phyloP scores from a whole-genome alignment of 148 eudicot species.

The Vaccinium darrowii region DNA sequence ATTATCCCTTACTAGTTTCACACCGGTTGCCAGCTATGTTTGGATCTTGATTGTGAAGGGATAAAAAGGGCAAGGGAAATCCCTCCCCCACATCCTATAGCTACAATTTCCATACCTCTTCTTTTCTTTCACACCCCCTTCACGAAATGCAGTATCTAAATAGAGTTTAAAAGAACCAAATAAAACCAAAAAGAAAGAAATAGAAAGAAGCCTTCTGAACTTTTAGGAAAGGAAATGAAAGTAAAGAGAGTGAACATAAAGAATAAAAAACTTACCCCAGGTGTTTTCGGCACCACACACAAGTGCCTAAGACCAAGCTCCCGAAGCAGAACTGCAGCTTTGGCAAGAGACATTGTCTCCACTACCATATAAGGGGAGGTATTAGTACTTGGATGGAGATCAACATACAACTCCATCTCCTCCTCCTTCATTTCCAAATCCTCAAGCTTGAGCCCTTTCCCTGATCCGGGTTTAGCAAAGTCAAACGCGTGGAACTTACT shows the following conservation, averaged over 20 bases:
- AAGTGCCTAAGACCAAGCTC: conserved; percentile 75
- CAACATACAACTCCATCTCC: conserved; percentile 72
- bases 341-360: conserved; percentile 80
- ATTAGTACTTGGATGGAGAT: conserved; percentile 77
- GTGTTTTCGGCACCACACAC: conserved; percentile 74
- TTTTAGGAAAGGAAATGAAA: not conserved
- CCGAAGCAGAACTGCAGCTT: conserved; percentile 65
- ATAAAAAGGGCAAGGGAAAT: not conserved
- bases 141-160: not conserved
- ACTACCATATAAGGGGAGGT: conserved; percentile 73
- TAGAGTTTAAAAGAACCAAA: not conserved
- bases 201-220: not conserved
- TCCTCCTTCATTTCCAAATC: conserved; percentile 53
- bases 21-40: not conserved
- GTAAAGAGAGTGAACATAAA: not conserved
- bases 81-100: not conserved
- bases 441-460: conserved; percentile 63
- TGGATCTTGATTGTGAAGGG: conserved; percentile 1
- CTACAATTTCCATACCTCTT: not conserved
- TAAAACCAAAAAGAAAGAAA: not conserved
- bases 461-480: conserved; percentile 74
- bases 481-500: conserved; percentile 51
- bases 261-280: conserved; percentile 42
- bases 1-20: too few species aligned
- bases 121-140: not conserved